A percentile compares a stretch with the other conserved stretches of the same genome.
Conservation (phyloP, 2,329 filamentous ascomycete species). For the Capronia americana region DNA sequence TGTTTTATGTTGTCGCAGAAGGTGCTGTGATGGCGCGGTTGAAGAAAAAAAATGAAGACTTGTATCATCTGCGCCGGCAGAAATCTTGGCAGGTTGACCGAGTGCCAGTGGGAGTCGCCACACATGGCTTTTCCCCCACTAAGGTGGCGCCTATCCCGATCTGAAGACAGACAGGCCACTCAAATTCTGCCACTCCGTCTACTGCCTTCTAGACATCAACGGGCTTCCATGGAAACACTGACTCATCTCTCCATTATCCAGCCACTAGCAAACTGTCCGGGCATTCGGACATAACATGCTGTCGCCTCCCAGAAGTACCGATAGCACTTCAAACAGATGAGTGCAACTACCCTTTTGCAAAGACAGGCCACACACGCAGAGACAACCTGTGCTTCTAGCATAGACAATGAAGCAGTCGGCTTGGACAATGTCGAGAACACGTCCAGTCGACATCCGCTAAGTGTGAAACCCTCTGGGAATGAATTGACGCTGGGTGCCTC, state of each 20-base stretch:
- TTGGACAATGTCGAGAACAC: constrained; percentile 12
- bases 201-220: constrained; percentile 1
- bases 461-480: constrained; percentile 87
- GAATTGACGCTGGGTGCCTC: constrained; percentile 62
- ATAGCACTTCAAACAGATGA: neutral
- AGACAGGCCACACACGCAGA: constrained; percentile 10
- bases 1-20: constrained; percentile 23
- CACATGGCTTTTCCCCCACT: neutral
- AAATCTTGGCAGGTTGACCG: neutral
- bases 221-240: neutral
- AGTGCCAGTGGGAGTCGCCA: neutral
- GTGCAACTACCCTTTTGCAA: constrained; percentile 21
- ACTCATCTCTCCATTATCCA: neutral
- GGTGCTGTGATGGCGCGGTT: constrained; percentile 20
- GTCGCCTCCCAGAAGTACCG: neutral
- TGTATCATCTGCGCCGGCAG: neutral
- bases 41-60: constrained; percentile 23
- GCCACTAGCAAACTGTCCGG: neutral
- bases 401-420: neutral
- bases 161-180: neutral
- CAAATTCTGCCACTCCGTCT: neutral
- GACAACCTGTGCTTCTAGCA: neutral
- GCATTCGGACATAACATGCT: neutral
- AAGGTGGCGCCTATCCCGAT: neutral
- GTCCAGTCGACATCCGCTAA: constrained; percentile 80